Evolutionary conservation across 2,329 filamentous ascomycete species (phyloP).

Genomic region (Cladosporium oxysporum): DNA sequence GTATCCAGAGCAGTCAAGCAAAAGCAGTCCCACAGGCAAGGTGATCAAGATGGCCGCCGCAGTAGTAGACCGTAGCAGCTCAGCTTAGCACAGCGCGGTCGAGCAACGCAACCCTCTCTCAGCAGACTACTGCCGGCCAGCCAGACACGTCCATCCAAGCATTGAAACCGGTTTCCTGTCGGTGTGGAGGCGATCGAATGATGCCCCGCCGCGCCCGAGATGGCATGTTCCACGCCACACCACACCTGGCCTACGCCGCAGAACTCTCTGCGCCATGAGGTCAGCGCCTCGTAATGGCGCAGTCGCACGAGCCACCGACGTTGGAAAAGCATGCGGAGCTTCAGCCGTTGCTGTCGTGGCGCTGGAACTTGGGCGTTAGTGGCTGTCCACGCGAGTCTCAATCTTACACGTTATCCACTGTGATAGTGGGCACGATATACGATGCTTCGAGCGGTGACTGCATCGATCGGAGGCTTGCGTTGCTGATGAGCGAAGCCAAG

Average conservation of each 20-base stretch:
- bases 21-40: not conserved
- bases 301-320: conserved; percentile 16
- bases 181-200: conserved; percentile 16
- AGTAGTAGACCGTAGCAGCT: not conserved
- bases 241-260: conserved; percentile 1
- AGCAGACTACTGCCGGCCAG: conserved; percentile 3
- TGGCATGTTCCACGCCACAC: conserved; percentile 16
- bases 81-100: not conserved
- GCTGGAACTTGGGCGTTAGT: not conserved
- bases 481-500: not conserved
- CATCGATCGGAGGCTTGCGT: not conserved
- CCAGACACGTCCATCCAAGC: conserved; percentile 8
- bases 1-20: not conserved
- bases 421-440: conserved; percentile 1
- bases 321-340: conserved; percentile 11
- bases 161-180: conserved; percentile 16
- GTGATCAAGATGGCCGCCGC: not conserved
- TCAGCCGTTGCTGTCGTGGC: conserved; percentile 9
- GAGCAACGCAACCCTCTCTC: not conserved
- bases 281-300: conserved; percentile 19
- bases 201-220: conserved; percentile 3
- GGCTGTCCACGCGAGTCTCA: not conserved
- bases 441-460: not conserved
- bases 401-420: not conserved
- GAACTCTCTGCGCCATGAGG: conserved; percentile 18